A percentile compares a stretch with the other conserved stretches of the same genome.
Evolutionary conservation across 768 basidiomycete species (phyloP).

Genomic region (Suillus spraguei): DNA sequence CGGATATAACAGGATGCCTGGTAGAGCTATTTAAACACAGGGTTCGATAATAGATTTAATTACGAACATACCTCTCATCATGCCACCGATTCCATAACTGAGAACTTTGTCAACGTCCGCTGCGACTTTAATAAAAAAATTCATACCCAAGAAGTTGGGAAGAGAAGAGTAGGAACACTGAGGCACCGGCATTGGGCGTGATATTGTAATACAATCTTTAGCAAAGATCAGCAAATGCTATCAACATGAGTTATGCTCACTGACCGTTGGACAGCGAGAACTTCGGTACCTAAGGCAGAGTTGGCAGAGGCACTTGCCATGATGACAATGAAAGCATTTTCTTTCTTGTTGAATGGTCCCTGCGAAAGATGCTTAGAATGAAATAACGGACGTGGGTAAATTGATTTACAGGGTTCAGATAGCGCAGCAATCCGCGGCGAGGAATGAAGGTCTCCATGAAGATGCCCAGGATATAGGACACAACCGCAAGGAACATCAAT

Average conservation of each 20-base stretch:
- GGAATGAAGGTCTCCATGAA: constrained; percentile 44
- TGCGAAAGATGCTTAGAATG: constrained; percentile 19
- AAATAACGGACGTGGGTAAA: not conserved
- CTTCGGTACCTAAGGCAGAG: constrained; percentile 50
- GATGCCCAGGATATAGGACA: constrained; percentile 47
- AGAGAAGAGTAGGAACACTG: constrained; percentile 41
- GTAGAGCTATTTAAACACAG: constrained; percentile 1
- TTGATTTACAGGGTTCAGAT: constrained; percentile 47
- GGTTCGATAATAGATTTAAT: not conserved
- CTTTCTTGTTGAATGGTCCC: constrained; percentile 55
- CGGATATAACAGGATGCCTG: constrained; percentile 51
- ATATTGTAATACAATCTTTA: constrained; percentile 44
- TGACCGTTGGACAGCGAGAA: constrained; percentile 46
- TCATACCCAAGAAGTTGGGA: constrained; percentile 39
- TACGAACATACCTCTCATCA: constrained; percentile 41
- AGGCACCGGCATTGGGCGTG: constrained; percentile 46
- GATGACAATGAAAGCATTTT: constrained; percentile 53
- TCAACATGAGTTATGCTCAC: not conserved
- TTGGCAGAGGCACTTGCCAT: constrained; percentile 52
- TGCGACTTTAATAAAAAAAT: not conserved
- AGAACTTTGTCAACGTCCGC: not conserved
- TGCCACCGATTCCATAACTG: constrained; percentile 42
- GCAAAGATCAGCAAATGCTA: not conserved
- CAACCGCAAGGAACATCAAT: constrained; percentile 52
- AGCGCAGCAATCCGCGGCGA: constrained; percentile 41